A percentile compares a stretch with the other conserved stretches of the same genome.
Evolutionary conservation across 2,329 filamentous ascomycete species (phyloP).

Genomic region (Bipolaris zeicola): DNA sequence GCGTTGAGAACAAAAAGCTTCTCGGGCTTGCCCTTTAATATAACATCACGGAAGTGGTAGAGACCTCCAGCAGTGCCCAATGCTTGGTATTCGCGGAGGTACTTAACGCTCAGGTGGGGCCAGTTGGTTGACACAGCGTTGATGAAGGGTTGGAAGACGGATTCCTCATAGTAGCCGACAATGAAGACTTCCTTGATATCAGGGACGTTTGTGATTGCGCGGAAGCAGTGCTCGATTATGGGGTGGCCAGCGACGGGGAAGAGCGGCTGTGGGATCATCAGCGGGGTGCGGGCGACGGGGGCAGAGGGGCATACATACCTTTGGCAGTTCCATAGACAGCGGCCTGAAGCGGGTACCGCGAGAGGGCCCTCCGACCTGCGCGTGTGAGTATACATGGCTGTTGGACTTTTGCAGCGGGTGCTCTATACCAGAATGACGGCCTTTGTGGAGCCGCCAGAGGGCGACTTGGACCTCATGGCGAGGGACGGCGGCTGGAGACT

Average conservation of each 20-base stretch:
- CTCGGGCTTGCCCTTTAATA: conserved; percentile 93
- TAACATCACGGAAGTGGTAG: conserved; percentile 99
- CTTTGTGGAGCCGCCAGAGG: conserved; percentile 68
- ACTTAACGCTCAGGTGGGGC: conserved; percentile 87
- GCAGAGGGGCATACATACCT: conserved; percentile 62
- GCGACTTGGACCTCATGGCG: conserved; percentile 43
- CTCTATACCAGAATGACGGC: conserved; percentile 85
- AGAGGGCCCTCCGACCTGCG: conserved; percentile 89
- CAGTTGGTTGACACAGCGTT: conserved; percentile 86
- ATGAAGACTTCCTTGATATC: conserved; percentile 96
- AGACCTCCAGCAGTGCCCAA: conserved; percentile 94
- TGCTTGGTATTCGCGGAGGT: conserved; percentile 96
- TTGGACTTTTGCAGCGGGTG: conserved; percentile 8
- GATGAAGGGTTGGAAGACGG: conserved; percentile 97
- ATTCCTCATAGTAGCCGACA: conserved; percentile 98
- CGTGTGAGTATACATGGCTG: conserved; percentile 32
- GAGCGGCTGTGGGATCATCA: conserved; percentile 69
- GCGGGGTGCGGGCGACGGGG: conserved; percentile 19
- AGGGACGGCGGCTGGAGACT: conserved; percentile 48
- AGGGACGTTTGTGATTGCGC: conserved; percentile 86
- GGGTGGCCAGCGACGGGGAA: conserved; percentile 98
- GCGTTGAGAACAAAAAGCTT: conserved; percentile 97
- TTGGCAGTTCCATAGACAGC: conserved; percentile 92
- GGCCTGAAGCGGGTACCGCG: conserved; percentile 95
- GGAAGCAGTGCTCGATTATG: conserved; percentile 97